phyloP scores from a whole-genome alignment of 2,329 filamentous ascomycete species.

The Diaporthe velutina region DNA sequence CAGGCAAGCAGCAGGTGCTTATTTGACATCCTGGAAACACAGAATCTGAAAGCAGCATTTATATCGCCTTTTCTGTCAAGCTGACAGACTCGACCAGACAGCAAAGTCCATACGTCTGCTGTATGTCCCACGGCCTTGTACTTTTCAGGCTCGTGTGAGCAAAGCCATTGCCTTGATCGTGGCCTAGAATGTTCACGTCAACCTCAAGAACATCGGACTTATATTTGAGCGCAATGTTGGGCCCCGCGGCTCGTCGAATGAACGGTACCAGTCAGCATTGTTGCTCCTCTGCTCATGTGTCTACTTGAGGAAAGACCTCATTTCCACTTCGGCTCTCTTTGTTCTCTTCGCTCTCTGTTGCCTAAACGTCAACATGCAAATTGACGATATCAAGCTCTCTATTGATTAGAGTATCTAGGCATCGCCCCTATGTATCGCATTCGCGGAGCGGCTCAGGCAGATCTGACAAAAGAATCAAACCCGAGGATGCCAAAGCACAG shows the following conservation, averaged over 20 bases:
- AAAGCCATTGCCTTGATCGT: neutral
- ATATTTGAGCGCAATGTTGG: neutral
- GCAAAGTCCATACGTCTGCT: too few relatives aligned
- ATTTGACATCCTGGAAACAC: too few relatives aligned
- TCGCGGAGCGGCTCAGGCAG: neutral
- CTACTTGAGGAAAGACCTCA: neutral
- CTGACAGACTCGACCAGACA: too few relatives aligned
- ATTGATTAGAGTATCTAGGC: neutral
- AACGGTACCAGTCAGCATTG: too few relatives aligned
- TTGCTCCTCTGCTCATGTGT: too few relatives aligned
- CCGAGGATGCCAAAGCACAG: neutral
- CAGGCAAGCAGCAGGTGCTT: too few relatives aligned
- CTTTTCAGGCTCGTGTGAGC: too few relatives aligned
- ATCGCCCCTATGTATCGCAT: neutral
- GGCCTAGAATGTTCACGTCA: neutral
- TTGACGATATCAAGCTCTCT: neutral
- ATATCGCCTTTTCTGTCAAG: too few relatives aligned
- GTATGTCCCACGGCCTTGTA: too few relatives aligned
- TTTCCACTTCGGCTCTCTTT: neutral
- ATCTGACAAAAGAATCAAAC: neutral
- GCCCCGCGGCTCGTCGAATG: too few relatives aligned
- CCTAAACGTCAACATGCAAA: neutral
- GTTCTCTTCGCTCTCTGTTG: neutral
- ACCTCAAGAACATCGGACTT: neutral
- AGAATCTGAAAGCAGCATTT: too few relatives aligned